A percentile compares a stretch with the other conserved stretches of the same genome.
These are phyloP conservation scores for Myotisia sp. DNA, from an alignment of 2,329 filamentous ascomycete genomes.

Conservation along the genomic window DNA sequence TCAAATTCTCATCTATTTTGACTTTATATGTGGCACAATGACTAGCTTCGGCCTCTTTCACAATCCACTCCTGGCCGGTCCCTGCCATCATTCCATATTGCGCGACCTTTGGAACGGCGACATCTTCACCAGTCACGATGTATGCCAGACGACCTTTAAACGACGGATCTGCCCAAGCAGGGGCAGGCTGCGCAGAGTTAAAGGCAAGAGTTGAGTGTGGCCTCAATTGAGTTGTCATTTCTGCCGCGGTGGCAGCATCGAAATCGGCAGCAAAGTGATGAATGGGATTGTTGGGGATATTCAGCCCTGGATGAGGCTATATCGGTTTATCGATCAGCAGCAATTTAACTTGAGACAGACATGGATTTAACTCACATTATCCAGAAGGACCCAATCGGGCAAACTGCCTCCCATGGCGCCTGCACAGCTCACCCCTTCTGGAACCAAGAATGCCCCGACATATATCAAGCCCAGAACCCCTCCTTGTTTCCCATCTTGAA, in stretches of 20 bases:
- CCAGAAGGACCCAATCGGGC: conserved; percentile 2
- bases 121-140: conserved; percentile 5
- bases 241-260: conserved; percentile 1
- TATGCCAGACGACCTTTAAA: conserved; percentile 6
- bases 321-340: not conserved
- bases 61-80: conserved; percentile 1
- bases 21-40: conserved; percentile 3
- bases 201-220: conserved; percentile 1
- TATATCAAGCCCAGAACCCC: conserved; percentile 7
- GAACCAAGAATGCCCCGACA: conserved; percentile 5
- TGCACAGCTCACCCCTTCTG: conserved; percentile 2
- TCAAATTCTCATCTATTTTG: not conserved
- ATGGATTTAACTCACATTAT: conserved; percentile 2
- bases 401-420: not conserved
- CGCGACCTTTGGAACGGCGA: conserved; percentile 4
- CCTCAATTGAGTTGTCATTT: conserved; percentile 1
- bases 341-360: not conserved
- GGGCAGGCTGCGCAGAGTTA: conserved; percentile 1
- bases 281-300: conserved; percentile 1
- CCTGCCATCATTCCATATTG: conserved; percentile 4
- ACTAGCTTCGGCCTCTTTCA: not conserved
- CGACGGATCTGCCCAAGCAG: conserved; percentile 3
- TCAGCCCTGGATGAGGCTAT: conserved; percentile 3
- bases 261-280: conserved; percentile 7
- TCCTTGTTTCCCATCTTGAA: conserved; percentile 1